Evolutionary conservation across 352 stramenopile species (phyloP).

Genomic region (Globisporangium splendens): DNA sequence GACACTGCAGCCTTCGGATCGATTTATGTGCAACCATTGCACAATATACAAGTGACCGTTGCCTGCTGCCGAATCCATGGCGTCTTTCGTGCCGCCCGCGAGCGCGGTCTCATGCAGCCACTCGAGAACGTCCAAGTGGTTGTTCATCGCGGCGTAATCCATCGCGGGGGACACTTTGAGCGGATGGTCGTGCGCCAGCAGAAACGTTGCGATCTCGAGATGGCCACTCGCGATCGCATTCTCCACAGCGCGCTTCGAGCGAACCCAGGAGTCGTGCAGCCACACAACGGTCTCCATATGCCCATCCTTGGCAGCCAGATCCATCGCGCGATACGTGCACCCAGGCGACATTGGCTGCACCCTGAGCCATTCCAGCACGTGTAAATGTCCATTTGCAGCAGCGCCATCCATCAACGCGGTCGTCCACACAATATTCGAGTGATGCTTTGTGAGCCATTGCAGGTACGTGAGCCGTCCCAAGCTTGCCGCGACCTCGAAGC

Average conservation of each 20-base stretch:
- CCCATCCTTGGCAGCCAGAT: neutral
- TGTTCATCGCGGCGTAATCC: slow-evolving; percentile 11
- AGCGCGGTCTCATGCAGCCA: slow-evolving; percentile 10
- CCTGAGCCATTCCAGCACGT: slow-evolving; percentile 4
- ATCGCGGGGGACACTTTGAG: slow-evolving; percentile 8
- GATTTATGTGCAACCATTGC: slow-evolving; percentile 55
- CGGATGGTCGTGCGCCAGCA: neutral
- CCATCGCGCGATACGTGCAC: slow-evolving; percentile 6
- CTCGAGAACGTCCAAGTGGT: slow-evolving; percentile 4
- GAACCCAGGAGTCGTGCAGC: neutral
- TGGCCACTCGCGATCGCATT: slow-evolving; percentile 5
- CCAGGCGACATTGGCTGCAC: neutral
- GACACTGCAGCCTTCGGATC: slow-evolving; percentile 12
- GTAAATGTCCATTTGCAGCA: neutral
- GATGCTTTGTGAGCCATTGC: neutral
- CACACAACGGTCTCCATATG: slow-evolving; percentile 1
- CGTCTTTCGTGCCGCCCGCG: slow-evolving; percentile 11
- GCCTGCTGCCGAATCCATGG: slow-evolving; percentile 17
- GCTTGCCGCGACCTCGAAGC: slow-evolving; percentile 5
- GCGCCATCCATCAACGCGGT: slow-evolving; percentile 4
- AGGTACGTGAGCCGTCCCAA: slow-evolving; percentile 1
- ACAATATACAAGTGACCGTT: slow-evolving; percentile 44
- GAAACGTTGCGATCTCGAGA: slow-evolving; percentile 6
- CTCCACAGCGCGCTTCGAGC: slow-evolving; percentile 6
- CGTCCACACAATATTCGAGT: slow-evolving; percentile 5